Conservation (phyloP, 805 yeast genomes). For the Scheffersomyces spartinae region DNA sequence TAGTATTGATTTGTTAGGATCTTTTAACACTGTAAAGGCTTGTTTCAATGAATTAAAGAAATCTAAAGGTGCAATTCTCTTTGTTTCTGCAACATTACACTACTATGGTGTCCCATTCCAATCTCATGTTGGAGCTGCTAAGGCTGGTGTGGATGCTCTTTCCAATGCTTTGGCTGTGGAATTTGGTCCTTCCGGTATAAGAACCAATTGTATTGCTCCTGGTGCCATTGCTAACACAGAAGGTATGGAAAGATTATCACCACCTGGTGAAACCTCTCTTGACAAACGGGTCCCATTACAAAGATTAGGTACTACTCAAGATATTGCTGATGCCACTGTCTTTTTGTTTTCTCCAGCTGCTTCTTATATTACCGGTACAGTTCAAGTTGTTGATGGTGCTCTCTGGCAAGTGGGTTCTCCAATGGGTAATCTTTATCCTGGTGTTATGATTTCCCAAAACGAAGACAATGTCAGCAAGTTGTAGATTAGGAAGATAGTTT, state of each 20-base stretch:
- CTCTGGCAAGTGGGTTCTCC: constrained; percentile 66
- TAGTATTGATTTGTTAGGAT: constrained; percentile 78
- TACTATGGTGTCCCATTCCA: constrained; percentile 85
- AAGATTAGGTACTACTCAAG: constrained; percentile 57
- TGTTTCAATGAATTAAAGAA: constrained; percentile 50
- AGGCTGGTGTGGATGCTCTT: constrained; percentile 89
- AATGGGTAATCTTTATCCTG: constrained; percentile 24
- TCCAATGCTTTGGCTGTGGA: constrained; percentile 81
- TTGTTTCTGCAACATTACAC: constrained; percentile 84
- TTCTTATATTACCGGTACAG: constrained; percentile 62
- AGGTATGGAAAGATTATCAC: constrained; percentile 60
- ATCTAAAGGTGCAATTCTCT: constrained; percentile 61
- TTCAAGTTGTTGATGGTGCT: constrained; percentile 82
- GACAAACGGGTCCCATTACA: constrained; percentile 48
- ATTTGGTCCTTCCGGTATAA: constrained; percentile 79
- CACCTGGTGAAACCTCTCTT: constrained; percentile 26
- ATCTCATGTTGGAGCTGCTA: constrained; percentile 87
- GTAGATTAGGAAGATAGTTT: no score
- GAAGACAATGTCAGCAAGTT: no score
- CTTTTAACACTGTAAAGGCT: constrained; percentile 85
- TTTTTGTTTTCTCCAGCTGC: constrained; percentile 80
- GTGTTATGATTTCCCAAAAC: constrained; percentile 16
- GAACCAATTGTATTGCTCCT: constrained; percentile 82
- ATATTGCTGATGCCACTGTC: constrained; percentile 82
- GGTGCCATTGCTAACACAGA: constrained; percentile 85